Conservation (phyloP, 2,329 filamentous ascomycete genomes). For the Mycocentrospora acerina region DNA sequence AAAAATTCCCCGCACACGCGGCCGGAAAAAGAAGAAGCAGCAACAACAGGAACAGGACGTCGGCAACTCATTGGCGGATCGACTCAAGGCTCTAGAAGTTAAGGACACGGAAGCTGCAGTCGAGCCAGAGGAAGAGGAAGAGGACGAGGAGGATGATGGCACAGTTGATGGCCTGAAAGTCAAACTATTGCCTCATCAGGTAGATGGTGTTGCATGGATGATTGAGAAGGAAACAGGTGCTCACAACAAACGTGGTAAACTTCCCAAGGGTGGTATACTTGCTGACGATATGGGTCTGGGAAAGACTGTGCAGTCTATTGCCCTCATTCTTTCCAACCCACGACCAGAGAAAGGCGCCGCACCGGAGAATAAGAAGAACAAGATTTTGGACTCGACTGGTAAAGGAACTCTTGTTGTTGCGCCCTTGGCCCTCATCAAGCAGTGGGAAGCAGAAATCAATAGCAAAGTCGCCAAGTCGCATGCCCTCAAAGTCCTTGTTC, state of each 20-base stretch:
- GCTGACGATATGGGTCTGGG: conserved; percentile 97
- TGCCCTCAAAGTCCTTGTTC: conserved; percentile 77
- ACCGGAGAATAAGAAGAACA: conserved; percentile 58
- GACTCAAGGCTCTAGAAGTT: conserved; percentile 47
- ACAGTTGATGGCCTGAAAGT: conserved; percentile 80
- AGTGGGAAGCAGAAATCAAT: conserved; percentile 94
- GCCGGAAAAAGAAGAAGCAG: conserved; percentile 47
- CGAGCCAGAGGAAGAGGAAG: conserved; percentile 39
- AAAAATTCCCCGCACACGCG: conserved; percentile 48
- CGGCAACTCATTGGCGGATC: conserved; percentile 45
- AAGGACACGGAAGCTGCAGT: conserved; percentile 55
- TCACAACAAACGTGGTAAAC: conserved; percentile 72
- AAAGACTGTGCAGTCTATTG: conserved; percentile 93
- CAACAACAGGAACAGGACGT: conserved; percentile 34
- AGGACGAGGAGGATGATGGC: conserved; percentile 57
- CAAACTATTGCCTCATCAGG: conserved; percentile 87
- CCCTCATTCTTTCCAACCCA: conserved; percentile 80
- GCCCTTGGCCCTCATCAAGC: conserved; percentile 88
- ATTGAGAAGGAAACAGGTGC: conserved; percentile 84
- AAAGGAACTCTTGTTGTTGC: conserved; percentile 90
- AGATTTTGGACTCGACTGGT: conserved; percentile 67
- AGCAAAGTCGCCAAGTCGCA: conserved; percentile 73
- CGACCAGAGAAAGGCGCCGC: conserved; percentile 59
- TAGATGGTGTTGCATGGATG: conserved; percentile 96
- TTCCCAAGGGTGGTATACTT: conserved; percentile 90